These are phyloP conservation scores for Aspergillus puulaauensis DNA, from an alignment of 2,329 filamentous ascomycete species.

Conservation along the genomic window DNA sequence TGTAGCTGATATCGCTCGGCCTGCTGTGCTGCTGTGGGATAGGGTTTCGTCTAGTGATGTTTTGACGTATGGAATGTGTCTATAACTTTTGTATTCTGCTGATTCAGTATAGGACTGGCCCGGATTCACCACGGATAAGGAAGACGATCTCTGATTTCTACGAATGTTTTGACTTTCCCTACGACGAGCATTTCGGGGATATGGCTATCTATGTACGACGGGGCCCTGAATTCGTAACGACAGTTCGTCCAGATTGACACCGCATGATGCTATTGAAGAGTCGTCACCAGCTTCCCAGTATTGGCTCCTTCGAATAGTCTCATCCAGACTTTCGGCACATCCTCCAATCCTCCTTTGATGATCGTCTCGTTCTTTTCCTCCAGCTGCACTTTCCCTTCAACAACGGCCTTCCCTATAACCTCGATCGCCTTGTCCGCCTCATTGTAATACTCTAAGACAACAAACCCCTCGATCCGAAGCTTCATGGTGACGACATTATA, in stretches of 20 bases:
- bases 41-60: too few relatives aligned
- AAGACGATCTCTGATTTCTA: too few relatives aligned
- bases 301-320: slow-evolving; percentile 50
- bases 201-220: too few relatives aligned
- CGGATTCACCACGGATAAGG: too few relatives aligned
- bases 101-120: too few relatives aligned
- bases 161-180: too few relatives aligned
- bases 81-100: too few relatives aligned
- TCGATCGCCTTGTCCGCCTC: slow-evolving; percentile 18
- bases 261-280: neutral
- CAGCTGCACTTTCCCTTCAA: slow-evolving; percentile 46
- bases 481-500: slow-evolving; percentile 11
- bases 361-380: slow-evolving; percentile 26
- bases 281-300: slow-evolving; percentile 44
- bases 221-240: neutral
- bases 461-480: slow-evolving; percentile 20
- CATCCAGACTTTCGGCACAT: slow-evolving; percentile 51
- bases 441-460: slow-evolving; percentile 19
- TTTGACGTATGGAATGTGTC: too few relatives aligned
- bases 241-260: neutral
- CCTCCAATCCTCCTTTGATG: slow-evolving; percentile 39
- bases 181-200: too few relatives aligned
- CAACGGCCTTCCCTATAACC: slow-evolving; percentile 44
- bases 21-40: too few relatives aligned
- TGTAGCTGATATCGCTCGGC: too few relatives aligned